These are phyloP conservation scores for Colletotrichum destructivum DNA, from an alignment of 2,329 filamentous ascomycete genomes.

Conservation along the genomic window DNA sequence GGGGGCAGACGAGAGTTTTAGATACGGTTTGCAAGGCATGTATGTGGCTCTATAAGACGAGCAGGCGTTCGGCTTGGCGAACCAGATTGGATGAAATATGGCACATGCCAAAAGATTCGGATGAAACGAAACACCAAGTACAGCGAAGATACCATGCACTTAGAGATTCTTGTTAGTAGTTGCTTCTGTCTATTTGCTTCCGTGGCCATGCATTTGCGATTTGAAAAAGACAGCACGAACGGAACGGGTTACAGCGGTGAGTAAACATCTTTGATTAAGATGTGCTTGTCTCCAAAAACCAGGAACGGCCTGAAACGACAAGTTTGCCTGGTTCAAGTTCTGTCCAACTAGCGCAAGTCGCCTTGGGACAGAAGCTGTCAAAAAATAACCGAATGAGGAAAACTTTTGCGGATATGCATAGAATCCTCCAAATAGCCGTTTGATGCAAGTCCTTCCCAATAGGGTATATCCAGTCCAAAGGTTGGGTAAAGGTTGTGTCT, in stretches of 20 bases:
- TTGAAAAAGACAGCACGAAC: not conserved
- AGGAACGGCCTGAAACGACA: too few relatives aligned
- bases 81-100: conserved; percentile 27
- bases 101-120: conserved; percentile 16
- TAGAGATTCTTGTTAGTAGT: not conserved
- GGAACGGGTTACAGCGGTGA: not conserved
- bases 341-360: not conserved
- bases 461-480: conserved; percentile 41
- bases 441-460: conserved; percentile 30
- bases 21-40: not conserved
- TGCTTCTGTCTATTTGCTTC: not conserved
- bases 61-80: conserved; percentile 29
- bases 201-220: not conserved
- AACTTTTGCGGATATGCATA: conserved; percentile 26
- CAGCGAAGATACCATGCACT: conserved; percentile 15
- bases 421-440: conserved; percentile 27
- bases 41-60: conserved; percentile 28
- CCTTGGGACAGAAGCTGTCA: not conserved
- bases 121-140: conserved; percentile 24
- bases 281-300: not conserved
- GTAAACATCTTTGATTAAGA: conserved; percentile 17
- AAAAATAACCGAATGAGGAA: not conserved
- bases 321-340: not conserved
- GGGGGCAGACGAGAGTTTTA: conserved; percentile 6
- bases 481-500: not conserved